Evolutionary conservation across 176 grass and related monocot genomes (phyloP).

Genomic region (Carex kokanica): DNA sequence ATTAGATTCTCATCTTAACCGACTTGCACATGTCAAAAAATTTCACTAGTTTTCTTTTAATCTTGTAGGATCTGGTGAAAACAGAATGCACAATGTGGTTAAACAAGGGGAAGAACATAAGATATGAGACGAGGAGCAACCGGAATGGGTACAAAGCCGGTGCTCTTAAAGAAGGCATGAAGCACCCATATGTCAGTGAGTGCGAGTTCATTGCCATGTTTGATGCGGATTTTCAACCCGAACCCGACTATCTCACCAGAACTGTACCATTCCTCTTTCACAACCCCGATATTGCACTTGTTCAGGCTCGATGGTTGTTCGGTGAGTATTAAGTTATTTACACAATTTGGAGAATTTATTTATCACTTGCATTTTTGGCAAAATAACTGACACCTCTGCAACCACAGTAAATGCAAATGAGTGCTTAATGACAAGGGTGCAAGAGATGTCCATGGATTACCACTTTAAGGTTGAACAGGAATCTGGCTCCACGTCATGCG

Average conservation of each 20-base stretch:
- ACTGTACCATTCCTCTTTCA: constrained; percentile 34
- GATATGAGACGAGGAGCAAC: constrained; percentile 37
- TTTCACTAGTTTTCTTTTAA: background rate
- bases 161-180: constrained; percentile 46
- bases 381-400: background rate
- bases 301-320: constrained; percentile 45
- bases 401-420: constrained; percentile 38
- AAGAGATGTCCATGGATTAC: constrained; percentile 53
- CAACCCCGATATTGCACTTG: constrained; percentile 39
- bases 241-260: constrained; percentile 21
- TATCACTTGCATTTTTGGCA: background rate
- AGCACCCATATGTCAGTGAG: constrained; percentile 26
- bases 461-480: constrained; percentile 58
- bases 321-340: constrained; percentile 21
- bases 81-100: constrained; percentile 35
- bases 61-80: constrained; percentile 32
- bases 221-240: constrained; percentile 38
- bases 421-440: constrained; percentile 46
- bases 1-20: background rate
- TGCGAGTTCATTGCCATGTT: constrained; percentile 46
- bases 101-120: constrained; percentile 31
- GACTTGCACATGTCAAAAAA: background rate
- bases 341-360: background rate
- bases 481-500: constrained; percentile 36
- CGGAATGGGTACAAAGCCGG: constrained; percentile 42